Evolutionary conservation across 2,329 filamentous ascomycete genomes (phyloP).

Genomic region (Xylariaceae sp.): DNA sequence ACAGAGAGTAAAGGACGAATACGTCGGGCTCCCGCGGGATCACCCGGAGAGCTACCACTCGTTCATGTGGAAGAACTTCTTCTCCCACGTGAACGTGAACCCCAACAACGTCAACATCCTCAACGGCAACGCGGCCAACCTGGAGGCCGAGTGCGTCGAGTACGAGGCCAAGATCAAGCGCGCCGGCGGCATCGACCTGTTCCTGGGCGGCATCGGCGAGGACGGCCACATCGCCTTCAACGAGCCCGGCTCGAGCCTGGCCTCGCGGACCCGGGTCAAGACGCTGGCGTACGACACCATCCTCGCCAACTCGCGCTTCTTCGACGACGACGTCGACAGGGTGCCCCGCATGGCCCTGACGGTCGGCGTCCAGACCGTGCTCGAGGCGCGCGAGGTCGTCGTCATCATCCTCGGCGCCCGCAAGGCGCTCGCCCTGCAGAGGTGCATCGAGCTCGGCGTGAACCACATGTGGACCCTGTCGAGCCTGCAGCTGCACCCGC

Average conservation of each 20-base stretch:
- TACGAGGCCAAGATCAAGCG: slow-evolving; percentile 73
- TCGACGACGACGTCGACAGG: slow-evolving; percentile 62
- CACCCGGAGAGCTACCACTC: slow-evolving; percentile 83
- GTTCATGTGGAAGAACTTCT: slow-evolving; percentile 92
- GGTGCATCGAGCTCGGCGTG: slow-evolving; percentile 72
- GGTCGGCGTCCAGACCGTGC: slow-evolving; percentile 75
- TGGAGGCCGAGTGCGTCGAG: slow-evolving; percentile 67
- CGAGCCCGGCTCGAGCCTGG: slow-evolving; percentile 73
- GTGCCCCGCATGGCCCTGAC: slow-evolving; percentile 79
- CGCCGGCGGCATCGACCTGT: slow-evolving; percentile 74
- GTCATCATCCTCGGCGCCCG: slow-evolving; percentile 76
- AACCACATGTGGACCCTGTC: slow-evolving; percentile 92
- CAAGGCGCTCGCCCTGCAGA: slow-evolving; percentile 72
- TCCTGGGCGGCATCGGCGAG: slow-evolving; percentile 76
- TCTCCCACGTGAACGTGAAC: slow-evolving; percentile 74
- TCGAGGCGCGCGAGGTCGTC: slow-evolving; percentile 74
- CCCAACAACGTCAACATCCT: slow-evolving; percentile 80
- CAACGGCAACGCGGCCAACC: slow-evolving; percentile 69
- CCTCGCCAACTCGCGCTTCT: slow-evolving; percentile 78
- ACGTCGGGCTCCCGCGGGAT: slow-evolving; percentile 73
- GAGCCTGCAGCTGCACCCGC: slow-evolving; percentile 69
- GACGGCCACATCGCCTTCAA: slow-evolving; percentile 90
- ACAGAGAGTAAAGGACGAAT: slow-evolving; percentile 69
- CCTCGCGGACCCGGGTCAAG: slow-evolving; percentile 75
- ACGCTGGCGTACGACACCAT: slow-evolving; percentile 84